A percentile compares a stretch with the other conserved stretches of the same genome.
Evolutionary conservation across 441 rosid species (phyloP).

Genomic region (Pelargonium citronellum): DNA sequence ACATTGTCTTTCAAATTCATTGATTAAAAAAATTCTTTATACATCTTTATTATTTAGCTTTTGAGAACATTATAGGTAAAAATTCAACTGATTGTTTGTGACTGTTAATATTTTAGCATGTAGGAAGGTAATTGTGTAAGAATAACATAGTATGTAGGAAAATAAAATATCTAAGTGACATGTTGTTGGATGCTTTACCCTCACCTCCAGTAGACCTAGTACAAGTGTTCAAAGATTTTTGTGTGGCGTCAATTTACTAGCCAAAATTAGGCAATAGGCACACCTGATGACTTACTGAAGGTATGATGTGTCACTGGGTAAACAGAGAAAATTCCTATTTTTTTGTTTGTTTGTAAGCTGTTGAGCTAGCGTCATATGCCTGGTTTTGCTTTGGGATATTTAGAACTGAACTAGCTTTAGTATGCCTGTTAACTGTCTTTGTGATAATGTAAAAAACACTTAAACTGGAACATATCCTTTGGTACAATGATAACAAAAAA

Average conservation of each 20-base stretch:
- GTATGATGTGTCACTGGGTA: too few species aligned
- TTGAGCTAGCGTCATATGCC: background rate
- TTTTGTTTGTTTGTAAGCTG: background rate
- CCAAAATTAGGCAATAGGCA: background rate
- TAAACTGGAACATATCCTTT: background rate
- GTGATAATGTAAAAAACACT: background rate
- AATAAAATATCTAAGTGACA: background rate
- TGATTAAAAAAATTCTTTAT: background rate
- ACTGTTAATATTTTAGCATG: background rate
- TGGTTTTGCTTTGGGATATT: slow-evolving; percentile 1
- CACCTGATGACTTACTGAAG: background rate
- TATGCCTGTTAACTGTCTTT: background rate
- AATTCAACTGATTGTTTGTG: background rate
- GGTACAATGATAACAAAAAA: background rate
- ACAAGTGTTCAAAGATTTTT: background rate
- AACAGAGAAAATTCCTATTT: too few species aligned
- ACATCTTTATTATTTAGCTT: background rate
- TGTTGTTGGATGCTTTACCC: background rate
- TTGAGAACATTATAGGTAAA: background rate
- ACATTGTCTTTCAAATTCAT: background rate
- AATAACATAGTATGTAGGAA: background rate
- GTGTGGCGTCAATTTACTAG: background rate
- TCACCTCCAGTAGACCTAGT: background rate
- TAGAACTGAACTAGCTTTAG: background rate
- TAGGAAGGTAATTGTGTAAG: background rate